Base-by-base conservation (phyloP, 306 rosid species). In the Spatholobus suberectus region DNA sequence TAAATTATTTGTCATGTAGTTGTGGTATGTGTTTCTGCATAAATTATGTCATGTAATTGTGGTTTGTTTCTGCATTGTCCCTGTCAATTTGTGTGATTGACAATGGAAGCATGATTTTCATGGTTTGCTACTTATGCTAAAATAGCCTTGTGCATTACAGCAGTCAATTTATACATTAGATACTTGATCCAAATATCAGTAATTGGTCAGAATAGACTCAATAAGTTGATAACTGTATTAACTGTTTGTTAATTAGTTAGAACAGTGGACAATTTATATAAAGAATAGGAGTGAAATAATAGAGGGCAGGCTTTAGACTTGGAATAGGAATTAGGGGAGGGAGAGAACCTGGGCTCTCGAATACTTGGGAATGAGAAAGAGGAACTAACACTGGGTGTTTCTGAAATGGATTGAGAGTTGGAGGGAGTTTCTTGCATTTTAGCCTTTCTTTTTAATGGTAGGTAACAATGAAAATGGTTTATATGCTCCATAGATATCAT, bases 381-480 rank as follows among this genome's bases (percentile, higher is more conserved):
- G 32, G 4, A 6, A 67, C 15, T 4, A 11, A 4, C 54, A 21
- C 5, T 12, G 18, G 0, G 20, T 32, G 2, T 20, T 80, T 35
- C 24, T 73, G 43, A 49, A 72, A 61, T 73, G 61, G 32, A 47
- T 27, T 0, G 7, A 61, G 46, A 34, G 29, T 17, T 35, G 55
- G 23, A 41, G 24, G 11, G 32, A 47, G 41, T 46, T 46, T 59
- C n/a, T 59, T 81, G 52, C 58, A 46, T 71, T 80, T 80, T 15
- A 12, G 18, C 23, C 73, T 43, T 80, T 57, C 51, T 11, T 70
- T 57, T 55, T 37, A 55, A 47, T 18, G 62, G 35, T 41, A 43
- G 76, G 24, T 17, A 41, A 76, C 46, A 55, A 17, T 73, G 57
- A 79, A 66, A 70, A 80, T 58, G 65, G 54, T 77, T 54, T 49